Evolutionary conservation across 257 asterid species (phyloP), one percentile per base, ranked within the genome.

Genomic region (Penstemon barbatus): DNA sequence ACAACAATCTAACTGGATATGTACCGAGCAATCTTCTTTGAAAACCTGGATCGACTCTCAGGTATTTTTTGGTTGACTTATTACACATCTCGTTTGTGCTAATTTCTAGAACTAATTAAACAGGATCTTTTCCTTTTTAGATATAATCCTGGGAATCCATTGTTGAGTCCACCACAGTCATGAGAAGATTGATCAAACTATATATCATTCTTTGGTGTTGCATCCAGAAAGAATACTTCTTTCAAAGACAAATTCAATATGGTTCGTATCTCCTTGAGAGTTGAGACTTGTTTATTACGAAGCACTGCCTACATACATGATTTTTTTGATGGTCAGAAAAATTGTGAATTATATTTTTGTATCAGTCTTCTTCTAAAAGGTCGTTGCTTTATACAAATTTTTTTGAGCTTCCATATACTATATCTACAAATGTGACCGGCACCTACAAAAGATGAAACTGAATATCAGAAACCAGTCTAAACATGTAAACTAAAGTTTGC

Each of bases 1-100:
- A 87, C 80, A 93, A 93, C 84, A 93, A 93, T 69, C 84, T 93
- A 61, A 83, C 89, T n/a, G 99, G 99, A 49, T 82, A 75, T 61
- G 79, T 93, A 67, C 99, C 99, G 9, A 75, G 76, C 78, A 72
- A 12, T 79, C 90, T 93, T 69, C 10, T 57, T 0, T 77, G 73
- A 71, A 90, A 84, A 66, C 71, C 93, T 9, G 89, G 85, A 51
- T 65, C 84, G 76, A 71, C 78, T 52, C 77, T 90, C 36, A 87
- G 91, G 99, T 90, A 55, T 74, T 53, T 55, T 8, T n/a, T 33
- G 3, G 13, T n/a, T 25, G 2, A 12, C 5, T 4, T 33, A 43
- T 37, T 62, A 40, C 8, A 48, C 13, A 15, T 44, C 52, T 49
- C 63, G 51, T 55, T 40, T 4, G 19, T 41, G 10, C 37, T 2